Percentiles rank a stretch among this genome's conserved stretches.
phyloP scores from a whole-genome alignment of 2,329 filamentous ascomycete genomes.

The Gnomoniopsis sp. region DNA sequence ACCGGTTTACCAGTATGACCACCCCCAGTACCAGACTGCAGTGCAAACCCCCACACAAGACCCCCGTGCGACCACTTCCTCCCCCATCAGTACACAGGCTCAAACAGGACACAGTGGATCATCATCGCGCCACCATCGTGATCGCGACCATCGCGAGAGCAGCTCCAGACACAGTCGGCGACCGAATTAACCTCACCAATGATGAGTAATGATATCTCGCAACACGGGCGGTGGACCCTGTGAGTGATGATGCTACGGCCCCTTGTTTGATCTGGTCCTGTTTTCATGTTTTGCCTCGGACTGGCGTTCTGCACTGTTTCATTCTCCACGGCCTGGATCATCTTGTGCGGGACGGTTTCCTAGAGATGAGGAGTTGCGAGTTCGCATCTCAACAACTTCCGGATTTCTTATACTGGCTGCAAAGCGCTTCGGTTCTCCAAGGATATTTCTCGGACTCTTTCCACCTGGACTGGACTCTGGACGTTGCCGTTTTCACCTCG shows the following conservation, averaged over 20 bases:
- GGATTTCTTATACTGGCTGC: conserved; percentile 12
- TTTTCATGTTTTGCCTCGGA: conserved; percentile 8
- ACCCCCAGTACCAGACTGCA: conserved; percentile 4
- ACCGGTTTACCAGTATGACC: conserved; percentile 20
- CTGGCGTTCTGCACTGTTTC: conserved; percentile 13
- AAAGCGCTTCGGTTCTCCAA: conserved; percentile 9
- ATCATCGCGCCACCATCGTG: conserved; percentile 12
- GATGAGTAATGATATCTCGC: conserved; percentile 19
- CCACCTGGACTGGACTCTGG: conserved; percentile 11
- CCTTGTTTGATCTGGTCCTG: conserved; percentile 12
- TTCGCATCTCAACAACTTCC: conserved; percentile 7
- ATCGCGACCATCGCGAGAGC: conserved; percentile 13
- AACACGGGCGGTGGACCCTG: conserved; percentile 9
- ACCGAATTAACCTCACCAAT: conserved; percentile 21
- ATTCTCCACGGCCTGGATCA: neutral
- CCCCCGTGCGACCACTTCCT: conserved; percentile 11
- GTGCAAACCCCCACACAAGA: neutral
- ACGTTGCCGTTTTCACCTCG: conserved; percentile 7
- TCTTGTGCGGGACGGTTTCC: neutral
- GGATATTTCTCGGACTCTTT: conserved; percentile 2
- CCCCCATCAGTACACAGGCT: conserved; percentile 18
- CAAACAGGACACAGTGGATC: conserved; percentile 19
- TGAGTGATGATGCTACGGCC: conserved; percentile 15
- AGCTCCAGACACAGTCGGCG: conserved; percentile 13
- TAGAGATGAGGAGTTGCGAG: conserved; percentile 4